These are phyloP conservation scores for Tetrapyrgos nigripes DNA, from an alignment of 1,284 basidiomycete genomes.

Conservation along the genomic window DNA sequence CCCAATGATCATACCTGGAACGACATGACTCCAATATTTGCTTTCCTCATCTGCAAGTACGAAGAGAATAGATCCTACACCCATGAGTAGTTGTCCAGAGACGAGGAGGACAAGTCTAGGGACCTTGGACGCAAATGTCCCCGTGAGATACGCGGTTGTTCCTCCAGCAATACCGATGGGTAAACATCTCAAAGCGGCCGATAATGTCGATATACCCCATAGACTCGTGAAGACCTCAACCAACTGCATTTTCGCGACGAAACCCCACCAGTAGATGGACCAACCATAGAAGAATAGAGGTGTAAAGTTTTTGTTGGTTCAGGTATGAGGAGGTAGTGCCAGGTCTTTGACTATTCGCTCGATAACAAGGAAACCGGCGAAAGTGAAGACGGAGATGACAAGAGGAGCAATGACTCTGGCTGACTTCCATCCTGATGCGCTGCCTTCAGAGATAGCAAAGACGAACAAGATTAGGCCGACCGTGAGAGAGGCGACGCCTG, in stretches of 20 bases:
- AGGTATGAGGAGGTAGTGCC: slow-evolving; percentile 18
- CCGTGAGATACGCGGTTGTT: slow-evolving; percentile 11
- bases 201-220: too few relatives aligned
- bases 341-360: slow-evolving; percentile 17
- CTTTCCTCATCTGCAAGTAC: slow-evolving; percentile 15
- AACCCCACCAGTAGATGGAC: slow-evolving; percentile 21
- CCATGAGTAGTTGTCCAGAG: slow-evolving; percentile 18
- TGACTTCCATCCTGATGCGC: slow-evolving; percentile 18
- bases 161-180: slow-evolving; percentile 16
- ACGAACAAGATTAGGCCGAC: too few relatives aligned
- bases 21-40: slow-evolving; percentile 24
- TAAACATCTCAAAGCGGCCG: slow-evolving; percentile 16
- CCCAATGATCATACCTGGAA: too few relatives aligned
- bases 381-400: slow-evolving; percentile 17
- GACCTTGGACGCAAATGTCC: slow-evolving; percentile 13
- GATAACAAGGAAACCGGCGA: slow-evolving; percentile 18
- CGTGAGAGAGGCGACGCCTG: too few relatives aligned
- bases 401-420: slow-evolving; percentile 17
- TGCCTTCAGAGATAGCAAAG: too few relatives aligned
- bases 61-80: slow-evolving; percentile 20
- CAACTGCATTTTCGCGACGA: slow-evolving; percentile 10
- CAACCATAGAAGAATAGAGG: slow-evolving; percentile 23
- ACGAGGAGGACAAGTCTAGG: slow-evolving; percentile 14
- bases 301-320: too few relatives aligned
- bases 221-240: not conserved